Base-by-base conservation (phyloP, 768 basidiomycete genomes). In the Agaricus blazei region DNA sequence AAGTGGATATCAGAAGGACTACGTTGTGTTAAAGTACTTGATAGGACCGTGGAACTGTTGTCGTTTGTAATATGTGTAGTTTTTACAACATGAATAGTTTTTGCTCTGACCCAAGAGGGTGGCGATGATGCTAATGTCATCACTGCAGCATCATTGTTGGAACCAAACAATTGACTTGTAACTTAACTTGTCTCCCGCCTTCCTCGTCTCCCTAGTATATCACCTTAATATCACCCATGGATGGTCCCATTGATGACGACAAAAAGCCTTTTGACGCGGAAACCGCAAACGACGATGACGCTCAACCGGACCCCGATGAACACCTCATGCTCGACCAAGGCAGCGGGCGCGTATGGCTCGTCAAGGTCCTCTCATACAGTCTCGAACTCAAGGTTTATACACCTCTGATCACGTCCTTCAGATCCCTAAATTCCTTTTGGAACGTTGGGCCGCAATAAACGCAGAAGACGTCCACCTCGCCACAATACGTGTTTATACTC, bases 361-460 rank as follows among this genome's bases (percentile, higher is more conserved):
- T 92, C 64, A 92, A 92, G 81, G 90, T 90, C 61, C 76, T 67
- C 9, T 36, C n/a, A 48, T 51, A 31, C 52, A 53, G 14, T 56
- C 23, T 34, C 28, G 37, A n/a, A 53, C 27, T 44, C 24, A 51
- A 29, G 51, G 31, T 6, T 55, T 48, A 51, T 51, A 52, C 53
- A 40, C 29, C 36, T 24, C 40, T 19, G 47, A 42, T 45, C 49
- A 31, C 48, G 27, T 23, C 48, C 41, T 55, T 38, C 71, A 93
- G 90, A 84, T 96, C 43, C 94, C 93, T 0, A 87, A 87, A 65
- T 88, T 88, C 66, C 74, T 97, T 51, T 82, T 94, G 76, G 87
- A 92, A 60, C 79, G 87, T 34, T 98, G 94, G 94, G 72, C 83
- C n/a, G 72, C 82, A 29, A 79, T 92, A 41, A 75, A 84, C 58